A percentile compares a stretch with the other conserved stretches of the same genome.
phyloP scores from a whole-genome alignment of 257 asterid genomes.

The Paulownia fortunei region DNA sequence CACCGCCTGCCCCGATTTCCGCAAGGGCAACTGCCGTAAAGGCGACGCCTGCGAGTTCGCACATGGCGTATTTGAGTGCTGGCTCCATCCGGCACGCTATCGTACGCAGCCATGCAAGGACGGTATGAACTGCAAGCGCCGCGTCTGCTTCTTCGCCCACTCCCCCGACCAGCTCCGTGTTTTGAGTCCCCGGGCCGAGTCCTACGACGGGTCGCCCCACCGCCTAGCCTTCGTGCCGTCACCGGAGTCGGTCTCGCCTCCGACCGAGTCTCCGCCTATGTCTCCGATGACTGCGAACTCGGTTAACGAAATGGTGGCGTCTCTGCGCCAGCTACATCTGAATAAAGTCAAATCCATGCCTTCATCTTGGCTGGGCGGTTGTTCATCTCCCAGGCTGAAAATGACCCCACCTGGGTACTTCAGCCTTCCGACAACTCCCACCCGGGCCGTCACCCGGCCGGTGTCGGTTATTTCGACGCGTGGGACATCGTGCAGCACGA shows the following conservation, averaged over 20 bases:
- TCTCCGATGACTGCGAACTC: conserved; percentile 35
- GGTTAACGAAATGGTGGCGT: conserved; percentile 45
- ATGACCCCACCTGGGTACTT: conserved; percentile 44
- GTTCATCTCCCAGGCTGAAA: conserved; percentile 39
- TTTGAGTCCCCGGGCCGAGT: conserved; percentile 60
- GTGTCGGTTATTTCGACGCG: conserved; percentile 40
- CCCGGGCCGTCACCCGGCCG: conserved; percentile 37
- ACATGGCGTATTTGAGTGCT: conserved; percentile 87
- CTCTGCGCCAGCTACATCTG: conserved; percentile 49
- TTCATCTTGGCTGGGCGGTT: conserved; percentile 39
- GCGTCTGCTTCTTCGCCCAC: conserved; percentile 95
- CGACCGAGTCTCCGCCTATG: conserved; percentile 48
- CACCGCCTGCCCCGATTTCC: conserved; percentile 78
- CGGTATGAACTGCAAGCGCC: conserved; percentile 61
- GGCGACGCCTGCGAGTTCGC: conserved; percentile 83
- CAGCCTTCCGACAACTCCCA: conserved; percentile 52
- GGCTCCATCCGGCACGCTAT: conserved; percentile 92
- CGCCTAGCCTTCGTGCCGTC: conserved; percentile 52
- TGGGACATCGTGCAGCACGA: conserved; percentile 25
- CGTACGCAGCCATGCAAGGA: conserved; percentile 93
- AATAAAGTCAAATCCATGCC: conserved; percentile 49
- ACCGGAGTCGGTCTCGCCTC: conserved; percentile 43
- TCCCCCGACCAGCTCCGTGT: conserved; percentile 74
- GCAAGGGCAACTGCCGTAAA: conserved; percentile 62
- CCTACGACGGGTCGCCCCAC: conserved; percentile 48